Evolutionary conservation across 345 rosid genomes (phyloP).

Genomic region (Theobroma cacao): DNA sequence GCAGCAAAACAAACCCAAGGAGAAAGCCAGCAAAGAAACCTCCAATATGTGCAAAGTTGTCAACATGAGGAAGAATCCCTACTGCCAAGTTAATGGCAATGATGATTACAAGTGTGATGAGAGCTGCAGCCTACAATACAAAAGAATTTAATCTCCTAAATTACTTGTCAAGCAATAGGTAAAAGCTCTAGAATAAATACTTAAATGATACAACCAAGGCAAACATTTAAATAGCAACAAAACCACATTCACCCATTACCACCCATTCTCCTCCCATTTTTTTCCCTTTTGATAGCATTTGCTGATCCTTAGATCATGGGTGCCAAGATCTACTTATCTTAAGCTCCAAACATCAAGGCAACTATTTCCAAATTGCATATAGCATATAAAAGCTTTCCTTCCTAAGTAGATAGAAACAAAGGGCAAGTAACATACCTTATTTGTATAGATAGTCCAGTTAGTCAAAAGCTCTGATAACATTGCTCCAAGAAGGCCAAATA

Average conservation of each 20-base stretch:
- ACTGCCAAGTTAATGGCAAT: slow-evolving; percentile 68
- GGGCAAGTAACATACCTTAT: slow-evolving; percentile 54
- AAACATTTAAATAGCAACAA: not conserved
- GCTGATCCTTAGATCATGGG: not conserved
- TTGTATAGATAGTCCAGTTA: slow-evolving; percentile 90
- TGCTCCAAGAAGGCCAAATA: slow-evolving; percentile 96
- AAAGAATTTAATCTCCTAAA: not conserved
- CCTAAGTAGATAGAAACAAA: not conserved
- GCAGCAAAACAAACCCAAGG: slow-evolving; percentile 61
- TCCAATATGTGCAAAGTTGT: slow-evolving; percentile 92
- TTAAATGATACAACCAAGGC: not conserved
- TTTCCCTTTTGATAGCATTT: not conserved
- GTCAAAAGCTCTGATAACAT: slow-evolving; percentile 94
- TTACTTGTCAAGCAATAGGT: not conserved
- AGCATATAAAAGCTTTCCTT: not conserved
- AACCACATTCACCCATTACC: not conserved
- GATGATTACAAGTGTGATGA: slow-evolving; percentile 60
- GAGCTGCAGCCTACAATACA: slow-evolving; percentile 57
- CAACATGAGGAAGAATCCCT: slow-evolving; percentile 90
- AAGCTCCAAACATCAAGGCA: not conserved
- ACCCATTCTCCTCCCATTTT: not conserved
- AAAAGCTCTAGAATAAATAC: not conserved
- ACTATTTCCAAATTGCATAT: not conserved
- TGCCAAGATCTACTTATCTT: not conserved
- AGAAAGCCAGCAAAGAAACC: slow-evolving; percentile 76